phyloP scores from a whole-genome alignment of 1,284 basidiomycete species.

The Dichomitus squalens region DNA sequence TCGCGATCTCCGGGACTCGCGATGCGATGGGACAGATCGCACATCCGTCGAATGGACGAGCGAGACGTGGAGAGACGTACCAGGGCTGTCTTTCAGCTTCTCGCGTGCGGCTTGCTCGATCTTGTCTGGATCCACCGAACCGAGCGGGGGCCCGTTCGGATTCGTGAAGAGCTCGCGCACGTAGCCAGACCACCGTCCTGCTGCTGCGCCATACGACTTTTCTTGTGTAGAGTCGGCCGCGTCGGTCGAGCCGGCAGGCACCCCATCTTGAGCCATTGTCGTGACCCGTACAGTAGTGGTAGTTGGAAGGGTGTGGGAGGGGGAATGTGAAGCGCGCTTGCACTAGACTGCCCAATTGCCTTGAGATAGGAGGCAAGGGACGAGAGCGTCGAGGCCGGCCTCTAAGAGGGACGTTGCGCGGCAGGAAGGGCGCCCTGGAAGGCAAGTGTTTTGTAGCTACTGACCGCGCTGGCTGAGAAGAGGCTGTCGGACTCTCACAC shows the following conservation, averaged over 20 bases:
- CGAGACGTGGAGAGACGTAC: slow-evolving; percentile 27
- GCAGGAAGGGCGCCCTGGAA: too few species aligned
- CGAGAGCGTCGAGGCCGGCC: too few species aligned
- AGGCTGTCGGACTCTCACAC: too few species aligned
- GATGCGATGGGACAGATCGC: neutral
- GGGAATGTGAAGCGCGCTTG: too few species aligned
- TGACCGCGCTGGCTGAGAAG: too few species aligned
- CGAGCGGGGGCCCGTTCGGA: slow-evolving; percentile 37
- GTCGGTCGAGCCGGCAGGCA: neutral
- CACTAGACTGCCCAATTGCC: too few species aligned
- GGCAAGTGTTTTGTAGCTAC: too few species aligned
- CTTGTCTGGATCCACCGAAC: slow-evolving; percentile 43
- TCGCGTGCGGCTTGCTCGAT: slow-evolving; percentile 48
- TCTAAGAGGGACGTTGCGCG: too few species aligned
- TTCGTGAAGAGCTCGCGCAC: slow-evolving; percentile 30
- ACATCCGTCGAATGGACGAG: neutral
- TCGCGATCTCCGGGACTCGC: neutral
- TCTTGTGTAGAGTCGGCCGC: neutral
- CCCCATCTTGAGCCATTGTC: neutral
- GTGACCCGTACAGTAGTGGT: neutral
- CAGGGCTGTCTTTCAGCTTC: slow-evolving; percentile 41
- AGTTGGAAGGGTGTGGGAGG: too few species aligned
- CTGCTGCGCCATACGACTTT: slow-evolving; percentile 13
- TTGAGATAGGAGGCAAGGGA: too few species aligned
- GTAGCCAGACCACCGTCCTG: slow-evolving; percentile 32